Evolutionary conservation across 2,329 filamentous ascomycete genomes (phyloP).

Genomic region (Microdochium nivale): DNA sequence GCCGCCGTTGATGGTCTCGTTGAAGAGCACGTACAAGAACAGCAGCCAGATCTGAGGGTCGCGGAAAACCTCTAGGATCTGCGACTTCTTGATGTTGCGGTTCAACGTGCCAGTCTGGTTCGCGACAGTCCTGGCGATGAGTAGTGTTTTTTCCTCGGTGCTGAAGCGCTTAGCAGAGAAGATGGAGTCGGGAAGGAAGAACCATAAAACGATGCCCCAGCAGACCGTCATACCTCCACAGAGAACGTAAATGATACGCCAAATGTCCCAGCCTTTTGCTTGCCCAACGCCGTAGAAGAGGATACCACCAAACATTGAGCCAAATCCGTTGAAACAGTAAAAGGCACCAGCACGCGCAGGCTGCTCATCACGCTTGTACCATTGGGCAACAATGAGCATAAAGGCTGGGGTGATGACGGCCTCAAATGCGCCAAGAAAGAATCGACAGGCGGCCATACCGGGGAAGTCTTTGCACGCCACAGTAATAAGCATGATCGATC

Average conservation of each 20-base stretch:
- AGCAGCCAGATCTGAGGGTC: constrained; percentile 3
- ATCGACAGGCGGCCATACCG: constrained; percentile 1
- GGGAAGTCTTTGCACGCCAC: constrained; percentile 2
- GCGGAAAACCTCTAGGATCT: constrained; percentile 3
- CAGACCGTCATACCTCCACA: constrained; percentile 8
- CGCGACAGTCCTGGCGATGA: constrained; percentile 21
- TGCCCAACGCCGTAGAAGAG: constrained; percentile 10
- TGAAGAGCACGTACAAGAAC: constrained; percentile 6
- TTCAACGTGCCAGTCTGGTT: constrained; percentile 22
- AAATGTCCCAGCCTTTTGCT: constrained; percentile 7
- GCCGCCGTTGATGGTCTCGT: constrained; percentile 15
- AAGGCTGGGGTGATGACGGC: constrained; percentile 6
- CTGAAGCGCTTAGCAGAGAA: constrained; percentile 25
- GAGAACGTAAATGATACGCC: constrained; percentile 1
- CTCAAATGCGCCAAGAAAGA: constrained; percentile 5
- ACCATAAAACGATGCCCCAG: constrained; percentile 7
- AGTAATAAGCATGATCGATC: constrained; percentile 1
- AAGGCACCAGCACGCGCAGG: constrained; percentile 15
- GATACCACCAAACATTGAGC: constrained; percentile 7
- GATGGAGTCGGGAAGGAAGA: constrained; percentile 28
- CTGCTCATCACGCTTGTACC: constrained; percentile 23
- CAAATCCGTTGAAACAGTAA: constrained; percentile 9
- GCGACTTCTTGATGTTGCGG: constrained; percentile 3
- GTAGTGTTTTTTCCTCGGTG: constrained; percentile 23
- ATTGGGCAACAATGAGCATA: constrained; percentile 14